Evolutionary conservation across 2,329 filamentous ascomycete species (phyloP).

Genomic region (Curvularia lunata): DNA sequence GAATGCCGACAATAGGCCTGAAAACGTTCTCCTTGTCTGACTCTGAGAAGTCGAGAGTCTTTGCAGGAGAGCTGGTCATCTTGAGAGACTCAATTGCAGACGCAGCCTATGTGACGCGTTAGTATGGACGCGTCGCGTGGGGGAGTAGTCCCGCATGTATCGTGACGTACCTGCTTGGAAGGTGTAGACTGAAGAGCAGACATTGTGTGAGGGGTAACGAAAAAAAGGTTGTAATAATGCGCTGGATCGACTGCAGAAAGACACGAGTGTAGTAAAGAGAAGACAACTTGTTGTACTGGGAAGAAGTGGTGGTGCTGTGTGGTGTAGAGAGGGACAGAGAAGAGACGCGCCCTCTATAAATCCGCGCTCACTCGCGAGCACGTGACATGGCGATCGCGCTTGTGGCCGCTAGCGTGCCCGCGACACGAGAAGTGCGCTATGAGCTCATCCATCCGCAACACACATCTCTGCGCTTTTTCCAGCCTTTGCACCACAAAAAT

Average conservation of each 20-base stretch:
- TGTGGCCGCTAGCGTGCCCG: slow-evolving; percentile 26
- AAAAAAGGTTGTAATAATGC: slow-evolving; percentile 17
- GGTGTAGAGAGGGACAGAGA: slow-evolving; percentile 23
- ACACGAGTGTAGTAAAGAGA: slow-evolving; percentile 24
- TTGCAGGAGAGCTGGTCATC: slow-evolving; percentile 84
- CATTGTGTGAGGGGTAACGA: slow-evolving; percentile 62
- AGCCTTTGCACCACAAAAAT: neutral
- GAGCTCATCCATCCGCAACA: slow-evolving; percentile 31
- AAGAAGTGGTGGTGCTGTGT: slow-evolving; percentile 34
- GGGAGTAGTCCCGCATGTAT: slow-evolving; percentile 30
- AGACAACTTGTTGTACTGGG: slow-evolving; percentile 24
- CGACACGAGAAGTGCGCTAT: slow-evolving; percentile 33
- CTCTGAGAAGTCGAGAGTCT: slow-evolving; percentile 80
- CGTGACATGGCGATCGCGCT: slow-evolving; percentile 29
- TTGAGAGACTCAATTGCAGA: slow-evolving; percentile 86
- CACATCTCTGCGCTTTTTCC: slow-evolving; percentile 14
- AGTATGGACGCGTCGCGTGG: slow-evolving; percentile 43
- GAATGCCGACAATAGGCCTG: slow-evolving; percentile 60
- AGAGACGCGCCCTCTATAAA: slow-evolving; percentile 34
- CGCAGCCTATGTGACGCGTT: slow-evolving; percentile 69
- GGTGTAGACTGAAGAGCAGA: slow-evolving; percentile 73
- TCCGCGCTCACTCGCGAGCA: slow-evolving; percentile 24
- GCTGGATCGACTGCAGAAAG: slow-evolving; percentile 19
- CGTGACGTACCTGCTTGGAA: slow-evolving; percentile 69
- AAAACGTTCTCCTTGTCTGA: slow-evolving; percentile 85